Conservation (phyloP, 306 rosid genomes). For the Acacia crassicarpa region DNA sequence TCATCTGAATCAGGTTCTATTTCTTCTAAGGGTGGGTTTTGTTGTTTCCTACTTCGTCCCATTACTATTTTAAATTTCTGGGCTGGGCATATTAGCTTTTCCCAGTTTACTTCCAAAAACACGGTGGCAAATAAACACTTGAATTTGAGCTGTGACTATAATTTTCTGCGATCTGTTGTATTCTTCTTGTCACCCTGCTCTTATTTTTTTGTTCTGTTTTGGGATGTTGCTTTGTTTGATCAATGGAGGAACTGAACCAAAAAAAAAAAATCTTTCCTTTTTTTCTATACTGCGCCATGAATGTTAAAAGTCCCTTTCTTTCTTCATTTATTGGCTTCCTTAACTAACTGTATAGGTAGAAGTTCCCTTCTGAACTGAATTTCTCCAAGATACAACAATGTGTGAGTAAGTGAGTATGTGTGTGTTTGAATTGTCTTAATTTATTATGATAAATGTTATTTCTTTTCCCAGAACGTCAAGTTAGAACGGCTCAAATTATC, state of each 20-base stretch:
- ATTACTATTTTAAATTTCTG: too few species aligned
- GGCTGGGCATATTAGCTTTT: too few species aligned
- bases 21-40: too few species aligned
- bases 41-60: too few species aligned
- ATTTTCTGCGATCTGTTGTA: slow-evolving; percentile 33
- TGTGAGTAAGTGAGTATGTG: neutral
- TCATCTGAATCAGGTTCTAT: too few species aligned
- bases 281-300: too few species aligned
- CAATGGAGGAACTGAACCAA: neutral
- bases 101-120: too few species aligned
- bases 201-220: neutral
- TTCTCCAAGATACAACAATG: too few species aligned
- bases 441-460: neutral
- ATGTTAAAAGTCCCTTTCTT: neutral
- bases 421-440: neutral
- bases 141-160: slow-evolving; percentile 2
- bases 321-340: neutral
- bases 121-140: too few species aligned
- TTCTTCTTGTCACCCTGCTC: slow-evolving; percentile 14
- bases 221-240: slow-evolving; percentile 5
- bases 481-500: neutral
- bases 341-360: neutral
- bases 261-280: too few species aligned
- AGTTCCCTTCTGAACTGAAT: too few species aligned
- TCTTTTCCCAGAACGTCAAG: neutral